Conservation (phyloP, 305 asterid genomes). For the Vinca major region DNA sequence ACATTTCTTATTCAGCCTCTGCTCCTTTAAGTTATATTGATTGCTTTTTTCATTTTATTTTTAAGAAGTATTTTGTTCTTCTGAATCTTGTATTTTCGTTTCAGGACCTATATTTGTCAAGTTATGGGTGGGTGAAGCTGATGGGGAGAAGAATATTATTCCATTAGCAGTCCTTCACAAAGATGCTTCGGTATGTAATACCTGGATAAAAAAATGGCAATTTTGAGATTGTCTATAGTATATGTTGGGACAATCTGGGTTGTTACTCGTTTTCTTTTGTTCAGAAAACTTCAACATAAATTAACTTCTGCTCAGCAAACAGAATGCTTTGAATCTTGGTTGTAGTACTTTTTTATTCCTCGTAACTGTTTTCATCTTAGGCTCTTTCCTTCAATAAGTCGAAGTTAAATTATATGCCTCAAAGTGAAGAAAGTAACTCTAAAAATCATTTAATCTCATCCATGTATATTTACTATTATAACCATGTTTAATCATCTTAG, state of each 20-base stretch:
- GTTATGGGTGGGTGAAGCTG: conserved; percentile 67
- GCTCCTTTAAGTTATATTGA: background rate
- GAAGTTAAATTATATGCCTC: background rate
- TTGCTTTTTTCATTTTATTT: background rate
- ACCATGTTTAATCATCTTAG: background rate
- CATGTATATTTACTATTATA: background rate
- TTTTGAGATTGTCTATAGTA: too few relatives aligned
- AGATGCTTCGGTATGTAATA: conserved; percentile 44
- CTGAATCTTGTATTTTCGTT: conserved; percentile 19
- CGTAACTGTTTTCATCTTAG: background rate
- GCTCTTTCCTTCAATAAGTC: background rate
- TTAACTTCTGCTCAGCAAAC: background rate
- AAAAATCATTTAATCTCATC: background rate
- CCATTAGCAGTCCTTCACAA: conserved; percentile 66
- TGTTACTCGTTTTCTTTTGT: background rate
- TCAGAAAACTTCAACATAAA: background rate
- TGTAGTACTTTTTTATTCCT: background rate
- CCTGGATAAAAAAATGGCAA: background rate
- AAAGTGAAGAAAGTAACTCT: background rate
- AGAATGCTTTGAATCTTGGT: background rate
- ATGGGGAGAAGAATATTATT: conserved; percentile 33
- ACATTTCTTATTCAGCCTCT: background rate
- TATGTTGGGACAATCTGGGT: background rate
- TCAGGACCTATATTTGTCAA: conserved; percentile 55
- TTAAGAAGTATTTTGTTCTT: background rate